A percentile compares a stretch with the other conserved stretches of the same genome.
phyloP scores from a whole-genome alignment of 2,329 filamentous ascomycete species.

The Colletotrichum sp. region DNA sequence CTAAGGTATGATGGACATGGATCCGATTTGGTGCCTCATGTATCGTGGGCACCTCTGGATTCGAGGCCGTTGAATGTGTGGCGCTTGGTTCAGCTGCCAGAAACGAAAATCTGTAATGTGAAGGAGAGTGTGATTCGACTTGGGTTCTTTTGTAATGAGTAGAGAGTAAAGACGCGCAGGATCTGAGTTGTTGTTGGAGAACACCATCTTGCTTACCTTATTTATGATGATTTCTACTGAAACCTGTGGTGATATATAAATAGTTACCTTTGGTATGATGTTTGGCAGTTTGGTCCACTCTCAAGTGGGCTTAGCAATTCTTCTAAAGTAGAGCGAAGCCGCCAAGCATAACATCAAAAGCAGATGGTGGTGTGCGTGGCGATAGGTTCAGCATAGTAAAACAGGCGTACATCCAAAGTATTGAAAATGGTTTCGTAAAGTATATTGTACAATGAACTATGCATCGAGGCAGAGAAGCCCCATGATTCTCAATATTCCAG shows the following conservation, averaged over 20 bases:
- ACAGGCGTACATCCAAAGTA: background rate
- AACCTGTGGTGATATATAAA: background rate
- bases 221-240: background rate
- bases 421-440: background rate
- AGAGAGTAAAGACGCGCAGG: background rate
- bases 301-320: rapidly evolving
- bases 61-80: background rate
- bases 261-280: background rate
- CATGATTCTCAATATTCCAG: background rate
- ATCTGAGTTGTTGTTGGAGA: background rate
- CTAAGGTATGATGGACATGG: background rate
- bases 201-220: no score
- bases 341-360: background rate
- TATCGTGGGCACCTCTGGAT: background rate
- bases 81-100: background rate
- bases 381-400: background rate
- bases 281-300: background rate
- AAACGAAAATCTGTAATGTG: background rate
- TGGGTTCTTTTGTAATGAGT: background rate
- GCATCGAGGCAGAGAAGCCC: rapidly evolving
- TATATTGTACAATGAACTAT: background rate
- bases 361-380: rapidly evolving
- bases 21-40: background rate
- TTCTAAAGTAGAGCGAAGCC: rapidly evolving
- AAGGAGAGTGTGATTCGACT: background rate